A percentile compares a stretch with the other conserved stretches of the same genome.
Evolutionary conservation across 306 rosid species (phyloP).

Genomic region (Erythrophleum fordii): DNA sequence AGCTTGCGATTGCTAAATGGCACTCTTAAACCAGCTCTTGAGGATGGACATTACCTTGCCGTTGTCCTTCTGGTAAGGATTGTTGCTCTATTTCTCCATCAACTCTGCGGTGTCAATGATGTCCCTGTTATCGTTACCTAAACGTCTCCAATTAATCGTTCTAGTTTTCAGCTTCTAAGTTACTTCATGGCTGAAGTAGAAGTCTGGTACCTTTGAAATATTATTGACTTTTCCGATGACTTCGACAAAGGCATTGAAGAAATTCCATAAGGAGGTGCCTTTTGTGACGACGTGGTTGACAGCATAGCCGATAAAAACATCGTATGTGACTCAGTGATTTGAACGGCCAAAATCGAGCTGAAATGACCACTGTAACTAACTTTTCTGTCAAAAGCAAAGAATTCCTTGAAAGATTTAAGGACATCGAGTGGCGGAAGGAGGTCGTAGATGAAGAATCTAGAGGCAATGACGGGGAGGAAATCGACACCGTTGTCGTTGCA

Average conservation of each 20-base stretch:
- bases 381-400: constrained; percentile 62
- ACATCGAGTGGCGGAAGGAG: constrained; percentile 57
- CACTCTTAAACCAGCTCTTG: background rate
- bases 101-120: constrained; percentile 44
- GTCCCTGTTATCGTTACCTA: background rate
- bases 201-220: constrained; percentile 53
- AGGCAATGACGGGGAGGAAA: constrained; percentile 59
- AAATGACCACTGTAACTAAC: constrained; percentile 67
- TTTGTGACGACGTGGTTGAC: constrained; percentile 69
- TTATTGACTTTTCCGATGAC: constrained; percentile 38
- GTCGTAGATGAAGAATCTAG: constrained; percentile 36
- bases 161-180: constrained; percentile 58
- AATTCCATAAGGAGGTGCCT: constrained; percentile 85
- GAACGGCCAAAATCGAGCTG: constrained; percentile 63
- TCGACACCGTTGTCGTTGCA: constrained; percentile 80
- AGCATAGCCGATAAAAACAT: constrained; percentile 70
- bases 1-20: background rate
- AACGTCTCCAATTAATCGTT: constrained; percentile 33
- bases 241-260: constrained; percentile 83
- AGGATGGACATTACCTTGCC: constrained; percentile 16
- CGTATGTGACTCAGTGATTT: constrained; percentile 70
- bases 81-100: constrained; percentile 55
- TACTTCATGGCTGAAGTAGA: constrained; percentile 60
- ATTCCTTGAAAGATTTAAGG: constrained; percentile 43
- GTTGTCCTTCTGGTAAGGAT: constrained; percentile 34